Percentiles rank a stretch among this genome's conserved stretches.
These are phyloP conservation scores for Boletus eberwhitei DNA, from an alignment of 768 basidiomycete genomes.

Conservation along the genomic window DNA sequence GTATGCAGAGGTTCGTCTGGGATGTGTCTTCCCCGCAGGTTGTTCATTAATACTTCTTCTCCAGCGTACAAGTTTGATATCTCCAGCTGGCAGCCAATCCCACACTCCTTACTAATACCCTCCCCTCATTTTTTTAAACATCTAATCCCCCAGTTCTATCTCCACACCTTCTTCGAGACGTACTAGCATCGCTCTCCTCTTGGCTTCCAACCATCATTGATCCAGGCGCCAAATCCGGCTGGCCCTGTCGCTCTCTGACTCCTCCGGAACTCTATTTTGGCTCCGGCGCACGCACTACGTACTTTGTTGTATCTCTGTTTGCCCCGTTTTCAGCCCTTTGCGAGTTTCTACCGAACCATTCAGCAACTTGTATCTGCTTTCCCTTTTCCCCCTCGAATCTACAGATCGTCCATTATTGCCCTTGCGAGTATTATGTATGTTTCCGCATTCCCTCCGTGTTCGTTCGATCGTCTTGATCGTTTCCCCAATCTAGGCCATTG, in stretches of 20 bases:
- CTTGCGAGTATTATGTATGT: slow-evolving; percentile 21
- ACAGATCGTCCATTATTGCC: slow-evolving; percentile 4
- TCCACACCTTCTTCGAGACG: background rate
- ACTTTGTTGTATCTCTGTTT: slow-evolving; percentile 19
- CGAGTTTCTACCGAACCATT: background rate
- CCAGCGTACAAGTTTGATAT: slow-evolving; percentile 7
- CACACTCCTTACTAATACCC: slow-evolving; percentile 13
- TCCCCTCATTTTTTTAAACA: slow-evolving; percentile 4
- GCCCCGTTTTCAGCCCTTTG: slow-evolving; percentile 5
- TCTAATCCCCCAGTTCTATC: background rate
- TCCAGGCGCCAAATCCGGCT: slow-evolving; percentile 6
- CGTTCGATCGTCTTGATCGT: slow-evolving; percentile 1
- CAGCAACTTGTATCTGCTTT: background rate
- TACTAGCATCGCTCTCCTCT: background rate
- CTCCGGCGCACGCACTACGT: slow-evolving; percentile 5
- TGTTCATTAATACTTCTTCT: background rate
- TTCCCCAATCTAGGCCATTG: slow-evolving; percentile 13
- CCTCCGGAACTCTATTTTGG: slow-evolving; percentile 21
- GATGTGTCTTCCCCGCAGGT: background rate
- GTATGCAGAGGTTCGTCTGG: slow-evolving; percentile 18
- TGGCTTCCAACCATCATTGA: slow-evolving; percentile 10
- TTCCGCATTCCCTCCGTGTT: background rate
- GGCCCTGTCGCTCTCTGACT: background rate
- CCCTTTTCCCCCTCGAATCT: background rate
- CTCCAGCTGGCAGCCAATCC: background rate